Evolutionary conservation across 2,329 filamentous ascomycete species (phyloP).

Genomic region (Camillea tinctor): DNA sequence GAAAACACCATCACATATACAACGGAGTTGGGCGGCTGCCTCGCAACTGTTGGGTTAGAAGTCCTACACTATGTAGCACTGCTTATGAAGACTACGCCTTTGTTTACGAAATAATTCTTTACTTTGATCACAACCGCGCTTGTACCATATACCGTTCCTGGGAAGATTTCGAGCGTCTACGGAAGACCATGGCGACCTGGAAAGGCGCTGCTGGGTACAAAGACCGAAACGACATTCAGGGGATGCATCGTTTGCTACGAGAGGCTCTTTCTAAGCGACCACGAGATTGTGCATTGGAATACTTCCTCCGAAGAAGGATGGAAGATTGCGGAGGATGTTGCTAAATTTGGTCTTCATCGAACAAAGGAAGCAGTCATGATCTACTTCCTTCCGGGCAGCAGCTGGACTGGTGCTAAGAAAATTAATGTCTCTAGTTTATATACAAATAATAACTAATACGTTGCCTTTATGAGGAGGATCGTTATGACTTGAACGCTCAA

Average conservation of each 20-base stretch:
- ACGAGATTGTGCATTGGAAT: conserved; percentile 21
- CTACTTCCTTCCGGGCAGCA: not conserved
- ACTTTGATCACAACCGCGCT: conserved; percentile 32
- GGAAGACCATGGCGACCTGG: conserved; percentile 7
- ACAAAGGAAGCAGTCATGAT: not conserved
- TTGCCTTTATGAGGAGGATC: too few relatives aligned
- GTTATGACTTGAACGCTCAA: too few relatives aligned
- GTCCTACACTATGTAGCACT: conserved; percentile 7
- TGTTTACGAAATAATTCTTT: conserved; percentile 28
- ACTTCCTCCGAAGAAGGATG: conserved; percentile 30
- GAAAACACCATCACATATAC: conserved; percentile 32
- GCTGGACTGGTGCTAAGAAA: not conserved
- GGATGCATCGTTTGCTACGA: conserved; percentile 18
- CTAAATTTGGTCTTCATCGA: not conserved
- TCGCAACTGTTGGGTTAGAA: conserved; percentile 21
- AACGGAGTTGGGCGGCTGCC: conserved; percentile 27
- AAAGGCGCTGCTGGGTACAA: conserved; percentile 2
- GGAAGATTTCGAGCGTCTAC: conserved; percentile 28
- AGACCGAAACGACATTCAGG: conserved; percentile 14
- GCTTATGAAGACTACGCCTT: conserved; percentile 5
- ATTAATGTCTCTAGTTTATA: not conserved
- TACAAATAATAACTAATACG: conserved; percentile 1
- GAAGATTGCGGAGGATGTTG: conserved; percentile 26
- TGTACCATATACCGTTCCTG: conserved; percentile 30
- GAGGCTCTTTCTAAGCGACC: conserved; percentile 17